A percentile compares a stretch with the other conserved stretches of the same genome.
These are phyloP conservation scores for Scedosporium dehoogii DNA, from an alignment of 2,329 filamentous ascomycete genomes.

Conservation along the genomic window DNA sequence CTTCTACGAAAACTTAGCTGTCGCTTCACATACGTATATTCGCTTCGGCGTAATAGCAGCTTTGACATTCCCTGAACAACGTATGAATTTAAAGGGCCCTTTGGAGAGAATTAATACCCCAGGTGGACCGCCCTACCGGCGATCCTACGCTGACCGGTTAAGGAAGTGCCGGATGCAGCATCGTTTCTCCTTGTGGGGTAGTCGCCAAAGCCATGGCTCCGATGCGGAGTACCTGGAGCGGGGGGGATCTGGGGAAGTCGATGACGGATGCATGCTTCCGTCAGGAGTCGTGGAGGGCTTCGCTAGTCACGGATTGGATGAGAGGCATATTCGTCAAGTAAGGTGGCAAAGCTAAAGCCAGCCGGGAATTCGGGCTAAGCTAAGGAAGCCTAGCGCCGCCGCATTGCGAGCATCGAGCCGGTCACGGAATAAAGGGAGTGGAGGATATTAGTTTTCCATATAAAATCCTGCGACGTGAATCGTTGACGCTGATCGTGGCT, in stretches of 20 bases:
- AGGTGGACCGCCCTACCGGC: not conserved
- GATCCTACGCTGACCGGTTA: not conserved
- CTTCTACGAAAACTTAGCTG: too few relatives aligned
- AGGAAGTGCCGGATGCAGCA: not conserved
- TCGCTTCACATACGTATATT: too few relatives aligned
- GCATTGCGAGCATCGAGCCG: not conserved
- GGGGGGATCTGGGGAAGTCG: not conserved
- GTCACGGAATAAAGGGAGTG: not conserved
- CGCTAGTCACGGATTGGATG: not conserved
- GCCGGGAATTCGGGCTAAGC: not conserved
- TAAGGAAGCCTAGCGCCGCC: not conserved
- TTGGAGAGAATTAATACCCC: not conserved
- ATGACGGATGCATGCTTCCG: constrained; percentile 2
- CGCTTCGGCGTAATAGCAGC: too few relatives aligned
- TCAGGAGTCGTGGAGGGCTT: not conserved
- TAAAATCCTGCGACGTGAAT: too few relatives aligned
- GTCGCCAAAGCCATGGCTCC: not conserved
- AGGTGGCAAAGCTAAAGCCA: not conserved
- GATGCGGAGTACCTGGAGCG: not conserved
- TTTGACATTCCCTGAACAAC: too few relatives aligned
- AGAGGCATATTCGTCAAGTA: not conserved
- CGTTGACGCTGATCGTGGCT: too few relatives aligned
- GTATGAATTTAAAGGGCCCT: not conserved
- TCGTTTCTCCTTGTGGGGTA: not conserved
- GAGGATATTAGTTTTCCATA: too few relatives aligned